phyloP scores from a whole-genome alignment of 306 rosid genomes.

The Phaseolus lunatus region DNA sequence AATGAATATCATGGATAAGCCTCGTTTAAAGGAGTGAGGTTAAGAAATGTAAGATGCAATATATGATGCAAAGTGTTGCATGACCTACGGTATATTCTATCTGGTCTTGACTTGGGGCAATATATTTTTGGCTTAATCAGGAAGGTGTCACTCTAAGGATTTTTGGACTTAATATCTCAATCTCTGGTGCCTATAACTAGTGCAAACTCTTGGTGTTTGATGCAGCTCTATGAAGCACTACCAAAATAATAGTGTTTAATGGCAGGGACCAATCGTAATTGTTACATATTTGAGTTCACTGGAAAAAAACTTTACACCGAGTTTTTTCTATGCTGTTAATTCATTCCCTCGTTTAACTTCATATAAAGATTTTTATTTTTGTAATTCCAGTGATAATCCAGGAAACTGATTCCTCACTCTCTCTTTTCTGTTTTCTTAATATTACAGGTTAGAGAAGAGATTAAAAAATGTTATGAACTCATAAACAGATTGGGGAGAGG shows the following conservation, averaged over 20 bases:
- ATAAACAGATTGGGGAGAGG: conserved; percentile 87
- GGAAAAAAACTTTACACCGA: neutral
- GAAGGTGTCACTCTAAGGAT: neutral
- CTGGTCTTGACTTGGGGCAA: neutral
- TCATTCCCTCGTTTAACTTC: conserved; percentile 14
- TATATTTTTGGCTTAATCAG: conserved; percentile 15
- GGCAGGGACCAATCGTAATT: neutral
- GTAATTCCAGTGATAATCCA: conserved; percentile 13
- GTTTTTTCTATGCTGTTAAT: neutral
- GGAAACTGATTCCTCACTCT: conserved; percentile 21
- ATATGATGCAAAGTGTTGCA: conserved; percentile 4
- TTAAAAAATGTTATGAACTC: conserved; percentile 81
- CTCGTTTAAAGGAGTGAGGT: neutral
- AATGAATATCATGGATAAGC: conserved; percentile 28
- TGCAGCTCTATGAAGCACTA: neutral
- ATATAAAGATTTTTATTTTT: neutral
- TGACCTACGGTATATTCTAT: conserved; percentile 6
- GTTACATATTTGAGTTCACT: conserved; percentile 13
- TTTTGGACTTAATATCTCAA: conserved; percentile 6
- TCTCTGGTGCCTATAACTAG: neutral
- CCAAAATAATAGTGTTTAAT: neutral
- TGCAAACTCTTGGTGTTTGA: conserved; percentile 9
- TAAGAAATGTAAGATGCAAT: neutral
- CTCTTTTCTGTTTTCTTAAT: conserved; percentile 11
- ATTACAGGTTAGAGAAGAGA: conserved; percentile 81